Percentiles rank a stretch among this genome's conserved stretches.
These are phyloP conservation scores for Trichoderma guizhouense DNA, from an alignment of 2,329 filamentous ascomycete species.

Conservation along the genomic window DNA sequence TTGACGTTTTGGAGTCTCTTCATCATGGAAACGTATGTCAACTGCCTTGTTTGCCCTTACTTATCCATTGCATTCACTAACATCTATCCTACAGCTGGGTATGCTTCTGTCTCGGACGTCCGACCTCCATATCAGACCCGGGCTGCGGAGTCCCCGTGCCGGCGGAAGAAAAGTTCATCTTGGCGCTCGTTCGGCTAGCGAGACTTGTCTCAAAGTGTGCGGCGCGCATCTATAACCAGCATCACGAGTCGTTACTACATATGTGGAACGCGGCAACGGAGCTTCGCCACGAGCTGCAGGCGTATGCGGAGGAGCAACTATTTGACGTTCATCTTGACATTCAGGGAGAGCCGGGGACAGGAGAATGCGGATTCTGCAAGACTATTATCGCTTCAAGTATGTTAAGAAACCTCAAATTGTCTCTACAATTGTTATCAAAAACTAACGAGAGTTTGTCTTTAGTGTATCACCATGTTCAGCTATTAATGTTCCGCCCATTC, in stretches of 20 bases:
- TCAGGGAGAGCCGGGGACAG: not conserved
- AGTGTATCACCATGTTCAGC: conserved; percentile 8
- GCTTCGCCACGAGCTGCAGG: conserved; percentile 4
- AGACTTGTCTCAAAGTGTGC: not conserved
- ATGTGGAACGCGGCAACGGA: conserved; percentile 13
- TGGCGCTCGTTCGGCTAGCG: not conserved
- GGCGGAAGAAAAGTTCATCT: conserved; percentile 1
- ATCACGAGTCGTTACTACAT: conserved; percentile 8
- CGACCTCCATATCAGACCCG: conserved; percentile 8
- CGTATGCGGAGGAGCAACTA: not conserved
- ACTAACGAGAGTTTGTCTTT: not conserved
- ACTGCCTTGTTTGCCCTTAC: too few relatives aligned
- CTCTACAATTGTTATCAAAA: not conserved
- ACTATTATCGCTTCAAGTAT: not conserved
- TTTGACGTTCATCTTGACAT: not conserved
- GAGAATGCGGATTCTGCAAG: conserved; percentile 14
- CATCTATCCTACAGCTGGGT: not conserved
- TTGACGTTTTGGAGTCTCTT: conserved; percentile 4
- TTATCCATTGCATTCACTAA: too few relatives aligned
- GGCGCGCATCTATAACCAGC: conserved; percentile 10
- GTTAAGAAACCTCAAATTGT: not conserved
- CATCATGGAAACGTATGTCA: conserved; percentile 7
- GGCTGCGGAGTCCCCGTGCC: conserved; percentile 7
- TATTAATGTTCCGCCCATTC: conserved; percentile 12
- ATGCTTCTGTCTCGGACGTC: conserved; percentile 11